Base-by-base conservation (phyloP, 1,139 yeast species). In the Yamadazyma sp. region DNA sequence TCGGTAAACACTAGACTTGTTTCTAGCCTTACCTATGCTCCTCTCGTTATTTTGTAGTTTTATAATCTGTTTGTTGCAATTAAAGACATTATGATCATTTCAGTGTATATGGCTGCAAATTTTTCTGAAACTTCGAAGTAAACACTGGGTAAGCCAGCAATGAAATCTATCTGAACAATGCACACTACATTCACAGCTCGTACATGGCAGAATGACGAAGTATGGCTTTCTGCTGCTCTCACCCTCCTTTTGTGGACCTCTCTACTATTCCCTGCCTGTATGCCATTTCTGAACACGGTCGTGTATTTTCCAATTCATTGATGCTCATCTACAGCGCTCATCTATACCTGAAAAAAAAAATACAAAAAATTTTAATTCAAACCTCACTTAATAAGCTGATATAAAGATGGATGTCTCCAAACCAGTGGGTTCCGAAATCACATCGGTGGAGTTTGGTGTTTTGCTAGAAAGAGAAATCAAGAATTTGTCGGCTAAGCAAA, bases 401-500 rank as follows among this genome's bases (percentile, higher is more conserved):
- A 12, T n/a, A 33, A 54, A 35, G 48, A 91, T 91, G 98, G 97
- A 91, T 76, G 86, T 91, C 64, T 82, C 97, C 37, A 87, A 86
- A 60, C 98, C 98, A 38, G 91, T 88, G 39, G 98, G 98, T 50
- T 84, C 98, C 42, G 95, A 88, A 68, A 87, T 94, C 64, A 74
- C 81, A 35, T 83, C 95, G 54, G 96, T 94, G 53, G 97, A 91
- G 66, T 94, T 94, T 65, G 87, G 95, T 41, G 83, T 91, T 53
- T 73, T 91, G 54, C 75, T 88, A 36, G 77, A 94, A 23, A 82
- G 79, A 42, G 98, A 94, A 58, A 83, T 92, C 58, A 78, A 92
- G 54, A 77, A 79, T 53, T 72, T 91, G 39, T 88, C 97, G 24
- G 98, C 95, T 43, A 91, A 89, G 61, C 98, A 92, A 70, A 83